Conservation (phyloP, 768 basidiomycete genomes). For the Naganishia vaughanmartiniae region DNA sequence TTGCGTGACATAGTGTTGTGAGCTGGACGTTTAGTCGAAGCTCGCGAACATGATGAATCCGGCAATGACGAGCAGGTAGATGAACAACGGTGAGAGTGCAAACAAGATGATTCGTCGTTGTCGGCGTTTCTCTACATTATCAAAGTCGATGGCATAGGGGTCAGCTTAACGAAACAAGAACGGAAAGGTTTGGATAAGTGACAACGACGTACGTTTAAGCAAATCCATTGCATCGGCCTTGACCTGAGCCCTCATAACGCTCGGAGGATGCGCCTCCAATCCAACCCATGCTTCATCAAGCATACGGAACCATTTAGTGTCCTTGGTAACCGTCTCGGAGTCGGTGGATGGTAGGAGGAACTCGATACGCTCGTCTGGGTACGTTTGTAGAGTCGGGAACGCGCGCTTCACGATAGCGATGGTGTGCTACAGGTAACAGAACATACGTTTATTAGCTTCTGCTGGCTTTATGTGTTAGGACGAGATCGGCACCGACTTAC, state of each 20-base stretch:
- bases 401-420: slow-evolving; percentile 19
- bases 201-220: slow-evolving; percentile 5
- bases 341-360: slow-evolving; percentile 11
- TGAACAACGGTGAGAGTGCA: slow-evolving; percentile 7
- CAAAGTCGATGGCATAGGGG: too few species aligned
- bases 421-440: not conserved
- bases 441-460: too few species aligned
- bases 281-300: slow-evolving; percentile 21
- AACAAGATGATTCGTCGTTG: slow-evolving; percentile 23
- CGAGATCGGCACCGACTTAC: too few species aligned
- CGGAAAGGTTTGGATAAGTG: not conserved
- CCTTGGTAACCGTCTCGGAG: slow-evolving; percentile 19
- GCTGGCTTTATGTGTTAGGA: too few species aligned
- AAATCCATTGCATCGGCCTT: not conserved
- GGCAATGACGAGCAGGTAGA: slow-evolving; percentile 20
- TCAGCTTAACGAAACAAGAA: not conserved
- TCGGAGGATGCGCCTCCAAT: slow-evolving; percentile 7
- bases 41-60: slow-evolving; percentile 7
- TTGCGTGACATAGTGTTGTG: not conserved
- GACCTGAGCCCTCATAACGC: slow-evolving; percentile 15
- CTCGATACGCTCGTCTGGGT: slow-evolving; percentile 7
- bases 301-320: slow-evolving; percentile 22
- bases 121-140: slow-evolving; percentile 5
- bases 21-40: not conserved
- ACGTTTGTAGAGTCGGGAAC: slow-evolving; percentile 5